A percentile compares a stretch with the other conserved stretches of the same genome.
Evolutionary conservation across 148 eudicot species (phyloP).

Genomic region (Arctostaphylos glauca): DNA sequence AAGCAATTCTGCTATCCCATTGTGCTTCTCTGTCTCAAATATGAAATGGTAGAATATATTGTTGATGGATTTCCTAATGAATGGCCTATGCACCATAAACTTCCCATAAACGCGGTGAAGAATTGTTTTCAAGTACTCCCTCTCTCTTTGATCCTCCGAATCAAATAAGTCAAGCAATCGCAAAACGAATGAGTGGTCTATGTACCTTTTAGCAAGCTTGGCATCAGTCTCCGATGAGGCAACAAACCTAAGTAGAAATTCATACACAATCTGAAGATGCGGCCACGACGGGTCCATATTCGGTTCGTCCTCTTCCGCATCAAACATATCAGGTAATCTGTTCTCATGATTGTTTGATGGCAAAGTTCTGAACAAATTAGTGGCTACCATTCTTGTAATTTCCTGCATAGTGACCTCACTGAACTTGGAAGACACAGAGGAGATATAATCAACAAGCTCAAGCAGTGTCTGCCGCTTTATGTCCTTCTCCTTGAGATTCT

Average conservation of each 20-base stretch:
- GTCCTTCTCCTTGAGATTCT: conserved; percentile 46
- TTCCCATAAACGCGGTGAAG: conserved; percentile 56
- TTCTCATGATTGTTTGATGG: conserved; percentile 41
- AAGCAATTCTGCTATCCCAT: conserved; percentile 57
- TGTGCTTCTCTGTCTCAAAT: conserved; percentile 53
- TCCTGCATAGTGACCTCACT: conserved; percentile 44
- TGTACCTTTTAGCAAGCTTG: conserved; percentile 43
- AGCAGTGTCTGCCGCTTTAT: conserved; percentile 51
- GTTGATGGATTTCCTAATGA: conserved; percentile 48
- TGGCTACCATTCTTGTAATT: conserved; percentile 46
- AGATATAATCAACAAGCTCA: conserved; percentile 50
- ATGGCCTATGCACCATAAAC: conserved; percentile 60
- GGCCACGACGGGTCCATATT: conserved; percentile 53
- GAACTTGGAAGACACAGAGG: conserved; percentile 38
- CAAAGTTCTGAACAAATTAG: conserved; percentile 41
- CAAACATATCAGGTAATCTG: conserved; percentile 35
- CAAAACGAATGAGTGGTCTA: conserved; percentile 48
- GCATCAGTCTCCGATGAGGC: conserved; percentile 49
- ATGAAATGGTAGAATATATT: conserved; percentile 48
- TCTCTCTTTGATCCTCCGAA: conserved; percentile 56
- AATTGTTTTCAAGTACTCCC: conserved; percentile 59
- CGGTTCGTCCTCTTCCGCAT: conserved; percentile 53
- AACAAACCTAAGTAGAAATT: conserved; percentile 46
- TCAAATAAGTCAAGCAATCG: conserved; percentile 51
- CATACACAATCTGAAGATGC: conserved; percentile 55